Conservation (phyloP, 805 yeast genomes). For the Yarrowia deformans region DNA sequence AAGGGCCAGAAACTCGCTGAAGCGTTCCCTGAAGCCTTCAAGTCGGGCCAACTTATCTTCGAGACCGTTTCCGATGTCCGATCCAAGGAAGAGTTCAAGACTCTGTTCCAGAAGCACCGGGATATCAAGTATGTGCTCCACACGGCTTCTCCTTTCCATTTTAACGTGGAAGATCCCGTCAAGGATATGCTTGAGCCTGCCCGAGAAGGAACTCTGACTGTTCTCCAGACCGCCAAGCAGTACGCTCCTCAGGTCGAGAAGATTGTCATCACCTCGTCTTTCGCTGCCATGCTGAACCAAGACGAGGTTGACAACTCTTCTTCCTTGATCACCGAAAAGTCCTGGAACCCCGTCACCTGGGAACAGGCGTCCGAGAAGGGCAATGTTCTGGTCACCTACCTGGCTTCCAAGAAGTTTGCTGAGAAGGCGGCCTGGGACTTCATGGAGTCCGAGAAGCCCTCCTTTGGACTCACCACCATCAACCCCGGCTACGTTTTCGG, state of each 20-base stretch:
- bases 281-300: conserved; percentile 55
- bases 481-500: conserved; percentile 50
- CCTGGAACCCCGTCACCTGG: conserved; percentile 52
- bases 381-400: conserved; percentile 39
- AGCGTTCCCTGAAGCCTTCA: conserved; percentile 40
- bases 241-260: conserved; percentile 48
- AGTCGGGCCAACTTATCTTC: conserved; percentile 45
- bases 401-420: conserved; percentile 61
- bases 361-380: conserved; percentile 43
- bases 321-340: conserved; percentile 48
- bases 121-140: conserved; percentile 51
- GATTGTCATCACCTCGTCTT: conserved; percentile 59
- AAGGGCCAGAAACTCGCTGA: conserved; percentile 52
- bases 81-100: conserved; percentile 55
- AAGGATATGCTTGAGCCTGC: conserved; percentile 58
- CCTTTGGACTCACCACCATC: conserved; percentile 46
- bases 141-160: conserved; percentile 54
- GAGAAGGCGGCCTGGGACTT: conserved; percentile 67
- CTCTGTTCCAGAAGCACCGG: conserved; percentile 54
- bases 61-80: conserved; percentile 48
- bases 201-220: conserved; percentile 56
- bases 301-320: conserved; percentile 42
- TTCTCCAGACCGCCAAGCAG: conserved; percentile 53
- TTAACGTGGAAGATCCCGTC: conserved; percentile 50
- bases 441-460: conserved; percentile 44